These are phyloP conservation scores for Rhexocercosporidium sp. DNA, from an alignment of 2,329 filamentous ascomycete species.

Conservation along the genomic window DNA sequence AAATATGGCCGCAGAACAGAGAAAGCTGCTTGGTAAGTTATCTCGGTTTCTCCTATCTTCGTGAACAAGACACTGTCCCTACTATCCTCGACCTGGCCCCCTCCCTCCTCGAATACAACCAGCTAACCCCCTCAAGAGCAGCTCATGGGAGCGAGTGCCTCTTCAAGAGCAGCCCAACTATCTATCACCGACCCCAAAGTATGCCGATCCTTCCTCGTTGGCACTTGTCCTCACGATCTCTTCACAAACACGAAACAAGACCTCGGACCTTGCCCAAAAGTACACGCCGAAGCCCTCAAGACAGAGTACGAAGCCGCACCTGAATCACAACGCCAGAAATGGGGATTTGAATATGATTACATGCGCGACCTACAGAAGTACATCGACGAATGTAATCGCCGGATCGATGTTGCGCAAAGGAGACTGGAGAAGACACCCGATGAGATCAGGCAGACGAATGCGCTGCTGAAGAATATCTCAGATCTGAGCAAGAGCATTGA, in stretches of 20 bases:
- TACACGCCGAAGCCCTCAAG: conserved; percentile 88
- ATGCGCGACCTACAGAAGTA: conserved; percentile 95
- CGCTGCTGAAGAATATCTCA: conserved; percentile 82
- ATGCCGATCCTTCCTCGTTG: conserved; percentile 91
- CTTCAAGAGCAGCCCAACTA: conserved; percentile 78
- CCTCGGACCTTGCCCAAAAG: conserved; percentile 84
- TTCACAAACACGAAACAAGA: conserved; percentile 99
- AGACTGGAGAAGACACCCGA: conserved; percentile 96
- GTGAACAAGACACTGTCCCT: not conserved
- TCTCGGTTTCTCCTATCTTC: not conserved
- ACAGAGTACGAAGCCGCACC: conserved; percentile 82
- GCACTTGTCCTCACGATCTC: conserved; percentile 96
- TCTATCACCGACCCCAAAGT: conserved; percentile 91
- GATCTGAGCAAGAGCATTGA: conserved; percentile 81
- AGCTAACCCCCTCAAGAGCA: conserved; percentile 67
- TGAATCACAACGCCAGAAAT: conserved; percentile 65
- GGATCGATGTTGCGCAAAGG: conserved; percentile 89
- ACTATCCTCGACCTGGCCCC: not conserved
- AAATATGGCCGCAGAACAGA: conserved; percentile 92
- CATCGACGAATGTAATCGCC: conserved; percentile 93
- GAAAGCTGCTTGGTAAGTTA: conserved; percentile 81
- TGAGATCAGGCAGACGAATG: conserved; percentile 94
- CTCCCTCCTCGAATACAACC: not conserved
- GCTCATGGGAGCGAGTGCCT: conserved; percentile 80
- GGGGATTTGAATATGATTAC: conserved; percentile 96